Conservation (phyloP, 129 eudicot genomes). For the Pseudognaphalium luteoalbum region DNA sequence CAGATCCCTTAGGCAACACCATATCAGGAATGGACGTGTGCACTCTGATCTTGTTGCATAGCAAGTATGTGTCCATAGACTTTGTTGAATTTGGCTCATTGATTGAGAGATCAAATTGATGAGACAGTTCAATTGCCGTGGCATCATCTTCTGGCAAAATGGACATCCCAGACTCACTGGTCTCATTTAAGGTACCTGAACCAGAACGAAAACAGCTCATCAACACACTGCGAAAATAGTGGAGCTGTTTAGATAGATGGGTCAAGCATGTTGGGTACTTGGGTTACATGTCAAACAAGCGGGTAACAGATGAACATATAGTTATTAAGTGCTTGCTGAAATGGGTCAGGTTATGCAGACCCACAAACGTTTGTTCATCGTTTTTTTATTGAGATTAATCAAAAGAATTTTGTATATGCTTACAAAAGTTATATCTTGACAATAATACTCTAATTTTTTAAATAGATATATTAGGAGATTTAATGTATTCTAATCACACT, state of each 20-base stretch:
- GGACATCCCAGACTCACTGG: background rate
- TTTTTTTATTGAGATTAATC: too few relatives aligned
- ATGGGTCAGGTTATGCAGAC: background rate
- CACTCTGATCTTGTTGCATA: constrained; percentile 47
- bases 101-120: constrained; percentile 19
- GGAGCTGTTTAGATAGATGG: background rate
- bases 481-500: too few relatives aligned
- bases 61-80: constrained; percentile 35
- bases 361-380: too few relatives aligned
- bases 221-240: background rate
- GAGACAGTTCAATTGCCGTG: constrained; percentile 16
- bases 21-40: constrained; percentile 46
- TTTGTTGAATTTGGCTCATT: constrained; percentile 16
- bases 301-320: background rate
- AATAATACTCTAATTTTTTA: background rate
- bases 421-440: background rate
- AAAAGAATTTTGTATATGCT: too few relatives aligned
- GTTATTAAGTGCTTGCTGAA: background rate
- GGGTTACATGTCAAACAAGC: background rate
- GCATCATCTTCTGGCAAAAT: background rate
- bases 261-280: background rate
- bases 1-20: constrained; percentile 38
- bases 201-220: background rate
- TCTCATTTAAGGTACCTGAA: background rate
- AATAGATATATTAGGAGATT: too few relatives aligned